These are phyloP conservation scores for Sugiyamaella neomexicana DNA, from an alignment of 1,139 yeast genomes.

Conservation along the genomic window DNA sequence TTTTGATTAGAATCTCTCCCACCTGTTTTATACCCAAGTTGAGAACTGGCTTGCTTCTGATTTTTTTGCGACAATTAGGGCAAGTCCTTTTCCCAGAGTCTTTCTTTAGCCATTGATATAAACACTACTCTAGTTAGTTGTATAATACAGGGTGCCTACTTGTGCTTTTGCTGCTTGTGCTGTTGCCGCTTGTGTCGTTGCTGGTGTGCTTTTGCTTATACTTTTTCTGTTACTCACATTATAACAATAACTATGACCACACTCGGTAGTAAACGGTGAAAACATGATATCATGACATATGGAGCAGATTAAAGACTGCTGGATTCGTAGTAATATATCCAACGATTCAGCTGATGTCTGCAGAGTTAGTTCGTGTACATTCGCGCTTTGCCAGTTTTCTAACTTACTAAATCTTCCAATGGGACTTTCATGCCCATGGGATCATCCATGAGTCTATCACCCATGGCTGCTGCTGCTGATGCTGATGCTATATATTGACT, in stretches of 20 bases:
- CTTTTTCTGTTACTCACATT: too few species aligned
- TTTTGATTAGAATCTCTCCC: conserved; percentile 20
- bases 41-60: conserved; percentile 26
- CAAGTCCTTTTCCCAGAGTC: conserved; percentile 27
- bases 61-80: conserved; percentile 32
- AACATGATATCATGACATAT: conserved; percentile 41
- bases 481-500: too few species aligned
- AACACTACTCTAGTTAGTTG: conserved; percentile 29
- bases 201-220: too few species aligned
- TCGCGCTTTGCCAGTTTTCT: too few species aligned
- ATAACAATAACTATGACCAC: conserved; percentile 42
- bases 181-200: too few species aligned
- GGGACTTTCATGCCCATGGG: conserved; percentile 22
- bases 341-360: conserved; percentile 19
- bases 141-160: too few species aligned
- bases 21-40: conserved; percentile 23
- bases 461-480: conserved; percentile 2
- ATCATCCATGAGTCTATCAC: conserved; percentile 19
- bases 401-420: conserved; percentile 20
- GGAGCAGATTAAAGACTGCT: conserved; percentile 35
- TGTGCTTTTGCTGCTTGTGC: too few species aligned
- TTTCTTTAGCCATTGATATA: conserved; percentile 34
- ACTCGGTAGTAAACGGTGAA: conserved; percentile 37
- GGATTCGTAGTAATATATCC: conserved; percentile 25
- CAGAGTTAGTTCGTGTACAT: too few species aligned